Conservation (phyloP, 2,329 filamentous ascomycete species). For the Eutypella sp. region DNA sequence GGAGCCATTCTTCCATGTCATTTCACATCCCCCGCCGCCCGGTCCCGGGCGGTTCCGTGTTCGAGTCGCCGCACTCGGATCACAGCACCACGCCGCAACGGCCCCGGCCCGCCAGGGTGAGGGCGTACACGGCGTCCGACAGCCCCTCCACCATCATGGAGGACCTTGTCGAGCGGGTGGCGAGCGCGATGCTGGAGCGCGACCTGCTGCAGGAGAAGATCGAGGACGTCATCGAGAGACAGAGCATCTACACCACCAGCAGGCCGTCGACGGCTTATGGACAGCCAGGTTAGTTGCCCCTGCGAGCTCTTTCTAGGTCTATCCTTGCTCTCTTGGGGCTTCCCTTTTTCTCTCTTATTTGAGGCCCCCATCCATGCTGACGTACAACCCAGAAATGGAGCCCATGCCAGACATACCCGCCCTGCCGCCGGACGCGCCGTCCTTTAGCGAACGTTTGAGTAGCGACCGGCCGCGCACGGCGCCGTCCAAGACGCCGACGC, state of each 20-base stretch:
- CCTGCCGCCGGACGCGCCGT: conserved; percentile 51
- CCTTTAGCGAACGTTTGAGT: conserved; percentile 52
- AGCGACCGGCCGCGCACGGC: conserved; percentile 36
- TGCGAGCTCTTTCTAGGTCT: too few species aligned
- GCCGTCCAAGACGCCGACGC: conserved; percentile 23
- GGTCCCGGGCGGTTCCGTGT: conserved; percentile 27
- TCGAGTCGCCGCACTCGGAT: conserved; percentile 26
- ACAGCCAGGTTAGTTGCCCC: conserved; percentile 25
- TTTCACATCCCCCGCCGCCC: conserved; percentile 51
- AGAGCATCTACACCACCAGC: conserved; percentile 51
- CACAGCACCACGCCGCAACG: conserved; percentile 34
- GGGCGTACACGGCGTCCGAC: conserved; percentile 37
- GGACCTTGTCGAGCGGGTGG: conserved; percentile 49
- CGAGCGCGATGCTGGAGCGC: conserved; percentile 52
- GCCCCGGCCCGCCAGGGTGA: conserved; percentile 40
- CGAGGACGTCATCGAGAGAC: conserved; percentile 54
- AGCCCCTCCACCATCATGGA: conserved; percentile 37
- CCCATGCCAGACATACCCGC: conserved; percentile 54
- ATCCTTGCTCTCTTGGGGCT: too few species aligned
- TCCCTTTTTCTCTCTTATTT: too few species aligned
- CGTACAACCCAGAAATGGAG: conserved; percentile 36
- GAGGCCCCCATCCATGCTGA: too few species aligned
- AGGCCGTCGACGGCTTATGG: conserved; percentile 49
- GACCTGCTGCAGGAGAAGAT: conserved; percentile 56
- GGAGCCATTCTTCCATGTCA: conserved; percentile 48